Conservation (phyloP, 164 flowering plant genomes). For the Aristolochia californica region DNA sequence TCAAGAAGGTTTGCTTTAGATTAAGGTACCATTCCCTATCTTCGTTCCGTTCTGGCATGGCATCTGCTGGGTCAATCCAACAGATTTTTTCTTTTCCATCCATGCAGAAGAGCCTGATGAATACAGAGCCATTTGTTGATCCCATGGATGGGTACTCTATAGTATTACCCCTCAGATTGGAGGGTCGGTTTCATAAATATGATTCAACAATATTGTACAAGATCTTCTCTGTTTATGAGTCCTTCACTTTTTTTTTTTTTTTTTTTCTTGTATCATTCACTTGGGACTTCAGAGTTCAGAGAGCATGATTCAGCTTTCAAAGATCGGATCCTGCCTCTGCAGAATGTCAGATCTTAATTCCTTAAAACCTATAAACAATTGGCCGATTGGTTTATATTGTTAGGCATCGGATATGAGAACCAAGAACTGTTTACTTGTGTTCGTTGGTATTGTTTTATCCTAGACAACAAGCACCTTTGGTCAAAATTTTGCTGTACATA, state of each 20-base stretch:
- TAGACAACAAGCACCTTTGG: no score
- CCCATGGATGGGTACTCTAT: constrained; percentile 69
- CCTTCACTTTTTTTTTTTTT: no score
- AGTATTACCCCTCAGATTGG: constrained; percentile 85
- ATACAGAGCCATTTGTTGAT: constrained; percentile 56
- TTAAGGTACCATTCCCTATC: constrained; percentile 30
- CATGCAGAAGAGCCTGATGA: constrained; percentile 52
- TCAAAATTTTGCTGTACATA: no score
- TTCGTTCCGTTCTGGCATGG: no score
- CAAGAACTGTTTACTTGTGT: no score
- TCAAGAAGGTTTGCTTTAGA: constrained; percentile 40
- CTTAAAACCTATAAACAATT: constrained; percentile 73
- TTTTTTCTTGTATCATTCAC: constrained; percentile 2
- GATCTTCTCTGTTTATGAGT: no score
- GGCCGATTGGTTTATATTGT: constrained; percentile 68
- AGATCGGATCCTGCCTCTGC: constrained; percentile 58
- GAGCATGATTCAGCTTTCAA: constrained; percentile 92
- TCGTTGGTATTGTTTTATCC: no score
- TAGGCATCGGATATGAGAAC: constrained; percentile 32
- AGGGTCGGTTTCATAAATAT: constrained; percentile 30
- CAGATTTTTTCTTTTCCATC: neutral
- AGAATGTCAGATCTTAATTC: constrained; percentile 79
- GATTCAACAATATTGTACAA: neutral
- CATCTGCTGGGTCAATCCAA: no score
- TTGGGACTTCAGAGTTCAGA: constrained; percentile 67